These are phyloP conservation scores for Annulohypoxylon nitens DNA, from an alignment of 495 filamentous ascomycete species.

Conservation along the genomic window DNA sequence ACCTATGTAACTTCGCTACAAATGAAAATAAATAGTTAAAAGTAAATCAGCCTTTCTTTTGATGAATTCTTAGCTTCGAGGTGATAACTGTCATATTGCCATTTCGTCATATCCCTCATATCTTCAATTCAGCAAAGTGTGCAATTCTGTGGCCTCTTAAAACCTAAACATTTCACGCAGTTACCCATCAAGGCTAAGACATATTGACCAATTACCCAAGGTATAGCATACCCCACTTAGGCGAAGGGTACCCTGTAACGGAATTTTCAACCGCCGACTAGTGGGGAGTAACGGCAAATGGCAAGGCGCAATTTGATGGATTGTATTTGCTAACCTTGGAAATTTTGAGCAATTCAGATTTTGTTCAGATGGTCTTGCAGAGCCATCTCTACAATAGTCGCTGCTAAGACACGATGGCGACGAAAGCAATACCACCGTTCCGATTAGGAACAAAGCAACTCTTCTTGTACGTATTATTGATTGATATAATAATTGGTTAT, in stretches of 20 bases:
- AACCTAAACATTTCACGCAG: conserved; percentile 4
- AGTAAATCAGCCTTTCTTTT: background rate
- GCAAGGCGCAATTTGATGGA: background rate
- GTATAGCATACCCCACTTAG: background rate
- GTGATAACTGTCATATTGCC: background rate
- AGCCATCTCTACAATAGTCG: conserved; percentile 11
- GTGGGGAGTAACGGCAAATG: background rate
- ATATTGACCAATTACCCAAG: conserved; percentile 11
- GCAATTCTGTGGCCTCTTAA: background rate
- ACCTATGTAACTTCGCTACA: background rate
- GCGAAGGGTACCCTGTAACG: conserved; percentile 12
- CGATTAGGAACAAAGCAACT: conserved; percentile 70
- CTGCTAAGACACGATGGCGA: conserved; percentile 34
- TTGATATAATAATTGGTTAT: background rate
- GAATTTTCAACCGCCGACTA: conserved; percentile 42
- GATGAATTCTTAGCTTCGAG: too few relatives aligned
- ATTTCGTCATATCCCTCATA: too few relatives aligned
- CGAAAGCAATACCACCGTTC: conserved; percentile 40
- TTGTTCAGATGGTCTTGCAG: conserved; percentile 5
- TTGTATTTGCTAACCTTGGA: background rate
- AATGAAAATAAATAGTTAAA: conserved; percentile 14
- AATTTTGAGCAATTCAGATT: conserved; percentile 28
- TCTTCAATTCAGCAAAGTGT: background rate
- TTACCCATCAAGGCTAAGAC: background rate
- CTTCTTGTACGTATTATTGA: conserved; percentile 69